Base-by-base conservation (phyloP, 768 basidiomycete species). In the Leccinum disarticulatum region DNA sequence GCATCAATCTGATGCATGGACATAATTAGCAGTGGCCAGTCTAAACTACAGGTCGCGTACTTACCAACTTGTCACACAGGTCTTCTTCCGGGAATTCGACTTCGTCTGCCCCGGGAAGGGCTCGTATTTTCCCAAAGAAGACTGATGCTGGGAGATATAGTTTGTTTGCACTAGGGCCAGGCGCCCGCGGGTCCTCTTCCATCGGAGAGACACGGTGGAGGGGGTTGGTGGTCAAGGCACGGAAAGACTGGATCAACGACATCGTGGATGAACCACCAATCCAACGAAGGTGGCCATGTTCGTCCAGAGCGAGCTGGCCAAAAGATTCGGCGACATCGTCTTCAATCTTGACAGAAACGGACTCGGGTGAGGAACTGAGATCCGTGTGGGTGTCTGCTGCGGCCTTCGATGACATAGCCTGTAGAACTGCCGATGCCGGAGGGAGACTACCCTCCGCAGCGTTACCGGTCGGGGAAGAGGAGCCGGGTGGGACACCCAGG, bases 201-300 rank as follows among this genome's bases (percentile, higher is more conserved):
- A 87, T 88, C 38, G 90, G 90, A 8, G 91, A 93, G 58, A 89
- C 83, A 59, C 89, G 88, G 69, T 88, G 83, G 22, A 89, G 76
- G 6, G 88, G 89, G 31, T 86, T 85, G 6, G 88, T 82, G 22
- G 89, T 91, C 62, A 88, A 75, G 49, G 88, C 84, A 61, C 84
- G 85, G 78, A 94, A 93, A 5, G 91, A 92, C 69, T 93, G 91
- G 52, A 94, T 92, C 65, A 94, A 82, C 6, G 92, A 91, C 92
- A 94, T 93, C 22, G 91, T 91, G 15, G 91, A 93, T 5, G 93
- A 93, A 55, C 91, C 90, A 46, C 92, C 92, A 66, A 94, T 93
- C 92, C 92, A 94, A 60, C 91, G 85, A 83, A 91, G 86, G 73
- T 93, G 91, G 33, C 92, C 92, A 64, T 93, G 88, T 70, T 93